Evolutionary conservation across 2,329 filamentous ascomycete species (phyloP), one percentile per base, ranked within the genome.

Genomic region (Aspergillus sp.): DNA sequence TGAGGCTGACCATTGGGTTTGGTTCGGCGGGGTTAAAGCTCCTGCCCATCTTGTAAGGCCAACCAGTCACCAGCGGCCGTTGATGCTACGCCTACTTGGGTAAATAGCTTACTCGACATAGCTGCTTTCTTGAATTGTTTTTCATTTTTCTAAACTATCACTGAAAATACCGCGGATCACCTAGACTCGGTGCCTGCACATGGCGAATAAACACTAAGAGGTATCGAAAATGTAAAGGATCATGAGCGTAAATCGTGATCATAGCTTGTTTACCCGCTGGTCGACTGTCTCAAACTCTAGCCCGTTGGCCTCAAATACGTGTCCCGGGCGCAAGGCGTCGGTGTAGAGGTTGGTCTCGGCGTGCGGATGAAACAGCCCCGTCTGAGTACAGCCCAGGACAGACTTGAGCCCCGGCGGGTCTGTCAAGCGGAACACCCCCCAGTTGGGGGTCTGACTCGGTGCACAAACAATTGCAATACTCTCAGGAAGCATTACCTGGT

Each of bases 381-480:
- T 83, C 59, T 92, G 85, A 3, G 78, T 86, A 75, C 95, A 99
- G 41, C 86, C 83, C 44, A 96, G 79, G 34, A 99, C 88, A n/a
- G 91, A 85, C 62, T 90, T 86, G 65, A 98, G 82, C 0, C 95
- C 95, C 0, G 95, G 93, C 0, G 95, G 95, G 73, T 97, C 90
- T 0, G 95, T 99, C 4, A 99, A 80, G 34, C 95, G 86, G 76
- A 98, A 99, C 22, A 96, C 89, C 48, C 95, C 95, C 80, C 91
- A 93, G 60, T 91, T 93, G 30, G 71, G 68, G 38, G 82, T 80
- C 67, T 89, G 91, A 56, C 84, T 89, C 0, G 95, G 95, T 5
- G 95, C 91, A 76, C 95, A 99, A 39, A 99, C 95, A 67, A 99
- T 96, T 4, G 95, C 95, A 61, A 99, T 92, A 66, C 91, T 96